phyloP scores from a whole-genome alignment of 2,329 filamentous ascomycete genomes.

The Chaetomium olivaceum region DNA sequence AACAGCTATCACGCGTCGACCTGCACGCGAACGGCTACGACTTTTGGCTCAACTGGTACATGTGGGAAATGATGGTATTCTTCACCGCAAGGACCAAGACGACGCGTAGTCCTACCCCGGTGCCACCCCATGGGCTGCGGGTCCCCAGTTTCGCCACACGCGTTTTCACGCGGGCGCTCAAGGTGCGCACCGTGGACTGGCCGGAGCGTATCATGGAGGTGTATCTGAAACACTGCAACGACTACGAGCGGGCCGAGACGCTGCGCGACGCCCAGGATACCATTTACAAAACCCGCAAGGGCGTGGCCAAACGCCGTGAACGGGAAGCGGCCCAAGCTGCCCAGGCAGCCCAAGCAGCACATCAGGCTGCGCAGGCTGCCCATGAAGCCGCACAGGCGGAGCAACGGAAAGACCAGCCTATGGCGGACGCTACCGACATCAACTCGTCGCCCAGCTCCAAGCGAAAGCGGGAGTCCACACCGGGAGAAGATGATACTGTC shows the following conservation, averaged over 20 bases:
- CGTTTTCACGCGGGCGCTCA: conserved; percentile 71
- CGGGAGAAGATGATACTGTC: conserved; percentile 51
- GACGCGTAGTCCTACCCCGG: conserved; percentile 54
- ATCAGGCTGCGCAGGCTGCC: conserved; percentile 22
- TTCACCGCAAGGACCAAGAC: conserved; percentile 50
- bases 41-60: conserved; percentile 91
- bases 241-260: conserved; percentile 78
- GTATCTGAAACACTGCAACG: conserved; percentile 79
- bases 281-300: conserved; percentile 67
- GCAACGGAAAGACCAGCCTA: conserved; percentile 29
- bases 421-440: conserved; percentile 35
- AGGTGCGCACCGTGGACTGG: conserved; percentile 66
- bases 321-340: conserved; percentile 64
- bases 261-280: conserved; percentile 73
- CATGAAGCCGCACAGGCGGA: conserved; percentile 47
- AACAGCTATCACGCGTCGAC: conserved; percentile 63
- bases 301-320: conserved; percentile 63
- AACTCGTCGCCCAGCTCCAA: conserved; percentile 52
- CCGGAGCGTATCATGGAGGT: conserved; percentile 75
- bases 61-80: conserved; percentile 79
- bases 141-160: conserved; percentile 73
- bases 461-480: conserved; percentile 69
- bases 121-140: conserved; percentile 52
- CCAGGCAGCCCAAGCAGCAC: conserved; percentile 42
- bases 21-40: conserved; percentile 77